A percentile compares a stretch with the other conserved stretches of the same genome.
phyloP scores from a whole-genome alignment of 352 stramenopile genomes.

The Bremia lactucae region DNA sequence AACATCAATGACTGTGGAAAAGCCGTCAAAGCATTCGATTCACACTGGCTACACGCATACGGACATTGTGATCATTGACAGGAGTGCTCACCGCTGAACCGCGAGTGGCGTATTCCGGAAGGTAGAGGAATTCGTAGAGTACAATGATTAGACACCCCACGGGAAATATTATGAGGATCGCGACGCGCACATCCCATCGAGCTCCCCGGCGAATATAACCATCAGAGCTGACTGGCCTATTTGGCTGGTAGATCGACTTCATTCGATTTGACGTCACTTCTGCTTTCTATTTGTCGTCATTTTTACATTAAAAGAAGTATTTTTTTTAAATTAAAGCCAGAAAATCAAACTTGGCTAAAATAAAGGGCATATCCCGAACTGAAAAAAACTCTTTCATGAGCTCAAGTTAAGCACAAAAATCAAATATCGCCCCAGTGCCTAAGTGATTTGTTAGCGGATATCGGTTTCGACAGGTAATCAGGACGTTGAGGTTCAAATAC shows the following conservation, averaged over 20 bases:
- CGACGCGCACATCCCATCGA: conserved; percentile 43
- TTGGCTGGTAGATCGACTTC: conserved; percentile 28
- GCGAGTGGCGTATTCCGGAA: conserved; percentile 53
- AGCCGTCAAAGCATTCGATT: conserved; percentile 2
- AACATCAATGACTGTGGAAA: conserved; percentile 9
- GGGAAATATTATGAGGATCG: conserved; percentile 57
- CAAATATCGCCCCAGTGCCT: no score
- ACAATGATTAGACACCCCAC: conserved; percentile 59
- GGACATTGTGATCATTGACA: conserved; percentile 20
- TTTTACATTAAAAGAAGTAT: no score
- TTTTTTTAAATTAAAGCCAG: no score
- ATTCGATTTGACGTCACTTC: no score
- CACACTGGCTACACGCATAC: conserved; percentile 21
- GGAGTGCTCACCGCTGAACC: conserved; percentile 17
- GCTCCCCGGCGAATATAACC: conserved; percentile 27
- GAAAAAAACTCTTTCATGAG: no score
- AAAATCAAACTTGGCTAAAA: no score
- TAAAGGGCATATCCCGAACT: no score
- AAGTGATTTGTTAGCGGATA: no score
- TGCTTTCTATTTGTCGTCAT: no score
- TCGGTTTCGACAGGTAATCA: no score
- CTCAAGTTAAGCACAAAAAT: no score
- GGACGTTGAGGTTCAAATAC: no score
- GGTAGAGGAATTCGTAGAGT: conserved; percentile 71
- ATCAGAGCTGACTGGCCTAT: conserved; percentile 48